Conservation (phyloP, 2,329 filamentous ascomycete genomes). For the Pseudogymnoascus sp. region DNA sequence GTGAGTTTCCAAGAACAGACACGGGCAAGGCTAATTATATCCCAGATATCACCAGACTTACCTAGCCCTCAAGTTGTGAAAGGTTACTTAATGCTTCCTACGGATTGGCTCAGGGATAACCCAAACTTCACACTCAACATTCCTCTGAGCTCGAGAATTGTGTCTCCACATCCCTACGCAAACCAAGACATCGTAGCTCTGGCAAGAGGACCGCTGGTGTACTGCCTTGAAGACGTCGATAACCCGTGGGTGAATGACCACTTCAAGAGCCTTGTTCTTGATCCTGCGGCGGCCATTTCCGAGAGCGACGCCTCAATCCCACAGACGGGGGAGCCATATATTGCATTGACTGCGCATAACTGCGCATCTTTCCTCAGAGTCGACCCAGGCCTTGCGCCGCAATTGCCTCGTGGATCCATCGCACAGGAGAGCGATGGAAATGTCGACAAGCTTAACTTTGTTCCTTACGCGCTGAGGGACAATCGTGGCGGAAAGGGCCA, state of each 20-base stretch:
- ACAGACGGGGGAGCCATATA: constrained; percentile 17
- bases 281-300: constrained; percentile 14
- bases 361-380: constrained; percentile 16
- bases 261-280: constrained; percentile 34
- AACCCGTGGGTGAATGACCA: constrained; percentile 48
- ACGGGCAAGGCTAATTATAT: neutral
- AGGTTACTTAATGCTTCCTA: constrained; percentile 41
- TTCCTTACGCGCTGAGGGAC: constrained; percentile 47
- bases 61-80: constrained; percentile 29
- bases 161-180: constrained; percentile 47
- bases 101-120: constrained; percentile 33
- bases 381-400: constrained; percentile 7
- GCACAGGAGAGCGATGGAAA: constrained; percentile 18
- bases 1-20: constrained; percentile 18
- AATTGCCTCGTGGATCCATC: neutral
- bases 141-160: constrained; percentile 39
- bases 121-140: constrained; percentile 37
- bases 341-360: constrained; percentile 17
- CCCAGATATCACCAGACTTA: constrained; percentile 13
- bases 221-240: constrained; percentile 52
- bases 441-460: constrained; percentile 36
- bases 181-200: constrained; percentile 46
- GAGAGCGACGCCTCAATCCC: constrained; percentile 13
- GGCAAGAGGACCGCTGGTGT: constrained; percentile 49
- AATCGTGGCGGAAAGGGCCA: constrained; percentile 46